Evolutionary conservation across 768 basidiomycete species (phyloP).

Genomic region (Tylopilus subfusipes): DNA sequence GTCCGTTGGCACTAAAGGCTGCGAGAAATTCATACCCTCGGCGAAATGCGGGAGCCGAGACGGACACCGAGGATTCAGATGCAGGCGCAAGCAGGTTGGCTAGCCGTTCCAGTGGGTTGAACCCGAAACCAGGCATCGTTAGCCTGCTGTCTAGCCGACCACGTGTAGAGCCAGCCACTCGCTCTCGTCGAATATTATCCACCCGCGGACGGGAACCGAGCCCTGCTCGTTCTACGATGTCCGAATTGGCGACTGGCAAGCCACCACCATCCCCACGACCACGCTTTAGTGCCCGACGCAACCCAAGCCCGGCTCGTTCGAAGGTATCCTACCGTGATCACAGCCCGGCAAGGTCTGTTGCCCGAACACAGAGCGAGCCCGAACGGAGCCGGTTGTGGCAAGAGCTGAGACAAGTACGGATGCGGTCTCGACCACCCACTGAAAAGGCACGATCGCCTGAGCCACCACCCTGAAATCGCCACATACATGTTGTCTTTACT

Average conservation of each 20-base stretch:
- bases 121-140: constrained; percentile 33
- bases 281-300: constrained; percentile 36
- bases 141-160: constrained; percentile 37
- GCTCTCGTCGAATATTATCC: constrained; percentile 27
- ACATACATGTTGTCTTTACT: constrained; percentile 12
- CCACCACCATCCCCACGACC: constrained; percentile 31
- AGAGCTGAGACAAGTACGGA: constrained; percentile 50
- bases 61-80: constrained; percentile 33
- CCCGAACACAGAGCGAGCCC: constrained; percentile 34
- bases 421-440: constrained; percentile 44
- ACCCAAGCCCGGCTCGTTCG: constrained; percentile 39
- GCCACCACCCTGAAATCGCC: constrained; percentile 33
- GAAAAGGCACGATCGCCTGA: constrained; percentile 39
- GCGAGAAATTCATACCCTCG: constrained; percentile 32
- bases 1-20: constrained; percentile 24
- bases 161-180: constrained; percentile 25
- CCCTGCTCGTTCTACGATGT: constrained; percentile 30
- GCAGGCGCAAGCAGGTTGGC: constrained; percentile 24
- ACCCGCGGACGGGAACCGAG: constrained; percentile 30
- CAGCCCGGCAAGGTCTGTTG: constrained; percentile 28
- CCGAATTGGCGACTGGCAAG: constrained; percentile 20
- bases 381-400: constrained; percentile 50
- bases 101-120: constrained; percentile 25
- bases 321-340: constrained; percentile 26
- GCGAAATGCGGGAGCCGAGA: constrained; percentile 23